Evolutionary conservation across 805 yeast species (phyloP), one percentile per base, ranked within the genome.

Genomic region (Scheffersomyces ergatensis): DNA sequence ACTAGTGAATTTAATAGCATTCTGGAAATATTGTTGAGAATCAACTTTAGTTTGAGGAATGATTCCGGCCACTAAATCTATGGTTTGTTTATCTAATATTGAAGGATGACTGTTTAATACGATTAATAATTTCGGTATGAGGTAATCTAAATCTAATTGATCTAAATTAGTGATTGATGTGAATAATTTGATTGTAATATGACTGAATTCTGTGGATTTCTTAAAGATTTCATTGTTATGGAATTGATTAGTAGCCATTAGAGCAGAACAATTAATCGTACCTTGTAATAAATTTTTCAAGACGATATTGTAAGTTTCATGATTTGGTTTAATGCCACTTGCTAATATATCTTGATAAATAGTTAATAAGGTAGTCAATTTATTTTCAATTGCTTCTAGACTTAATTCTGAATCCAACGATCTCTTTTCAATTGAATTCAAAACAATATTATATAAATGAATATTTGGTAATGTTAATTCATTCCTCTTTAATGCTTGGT

Each of bases 281-380:
- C 82, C 80, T 30, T 63, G 61, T 38, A 83, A 65, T 20, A 85
- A 64, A 23, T 76, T 72, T 17, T 63, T 60, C 34, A 85, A 63
- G 4, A 76, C 57, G 1, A 63, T 56, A 49, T 76, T 66, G 57
- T 78, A 84, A 6, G 86, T 82, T 15, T 64, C 65, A 32, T 57
- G 51, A 19, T 74, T 68, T 14, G 93, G 93, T 54, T 77, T 81
- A 18, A 75, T 25, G 11, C 37, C 45, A 14, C 35, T 29, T 4
- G 42, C 54, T 29, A 85, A 66, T 55, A 83, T 63, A 50, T 83
- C 89, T 37, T 85, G 85, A 54, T 85, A 85, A 26, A 83, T 80
- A 16, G 79, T 82, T 47, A 85, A 62, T 43, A 85, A 57, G 39
- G 74, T 77, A 2, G 86, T 83, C 55, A 85, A 67, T 54, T 75